Percentiles rank a stretch among this genome's conserved stretches.
Conservation (phyloP, 768 basidiomycete species). For the Suillus subaureus region DNA sequence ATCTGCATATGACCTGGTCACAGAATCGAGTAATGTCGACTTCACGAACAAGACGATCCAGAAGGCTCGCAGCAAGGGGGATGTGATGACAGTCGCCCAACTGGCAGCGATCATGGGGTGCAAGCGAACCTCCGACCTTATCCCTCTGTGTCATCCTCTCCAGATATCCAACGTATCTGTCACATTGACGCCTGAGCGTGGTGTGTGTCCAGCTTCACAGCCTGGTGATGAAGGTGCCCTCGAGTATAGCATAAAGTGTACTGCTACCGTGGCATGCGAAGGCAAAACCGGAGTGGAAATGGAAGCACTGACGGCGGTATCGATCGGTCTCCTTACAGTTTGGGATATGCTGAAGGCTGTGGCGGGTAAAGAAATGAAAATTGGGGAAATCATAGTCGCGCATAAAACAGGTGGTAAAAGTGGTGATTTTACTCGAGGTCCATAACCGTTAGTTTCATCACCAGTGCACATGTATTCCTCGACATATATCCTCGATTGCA, state of each 20-base stretch:
- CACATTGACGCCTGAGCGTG: constrained; percentile 50
- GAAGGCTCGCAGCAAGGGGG: constrained; percentile 67
- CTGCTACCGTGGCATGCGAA: constrained; percentile 71
- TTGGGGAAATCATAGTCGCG: constrained; percentile 65
- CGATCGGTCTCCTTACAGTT: constrained; percentile 74
- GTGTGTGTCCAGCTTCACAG: background rate
- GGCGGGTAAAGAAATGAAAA: constrained; percentile 85
- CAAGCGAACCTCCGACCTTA: constrained; percentile 81
- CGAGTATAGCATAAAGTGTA: constrained; percentile 58
- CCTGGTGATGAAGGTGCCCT: constrained; percentile 5
- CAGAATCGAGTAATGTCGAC: constrained; percentile 23
- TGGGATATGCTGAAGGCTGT: constrained; percentile 96
- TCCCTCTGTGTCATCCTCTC: constrained; percentile 90
- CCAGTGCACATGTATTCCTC: background rate
- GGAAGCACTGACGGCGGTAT: constrained; percentile 89
- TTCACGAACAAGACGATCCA: constrained; percentile 33
- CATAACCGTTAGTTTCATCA: background rate
- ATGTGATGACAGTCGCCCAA: constrained; percentile 75
- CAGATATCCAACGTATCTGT: constrained; percentile 70
- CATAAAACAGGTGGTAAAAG: constrained; percentile 75
- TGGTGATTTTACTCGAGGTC: constrained; percentile 57
- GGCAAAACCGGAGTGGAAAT: constrained; percentile 91
- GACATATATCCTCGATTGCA: background rate
- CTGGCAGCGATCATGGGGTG: constrained; percentile 87
- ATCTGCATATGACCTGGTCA: constrained; percentile 66